Percentiles rank a stretch among this genome's conserved stretches.
These are phyloP conservation scores for Puccinia brachypodii DNA, from an alignment of 1,284 basidiomycete species.

Conservation along the genomic window DNA sequence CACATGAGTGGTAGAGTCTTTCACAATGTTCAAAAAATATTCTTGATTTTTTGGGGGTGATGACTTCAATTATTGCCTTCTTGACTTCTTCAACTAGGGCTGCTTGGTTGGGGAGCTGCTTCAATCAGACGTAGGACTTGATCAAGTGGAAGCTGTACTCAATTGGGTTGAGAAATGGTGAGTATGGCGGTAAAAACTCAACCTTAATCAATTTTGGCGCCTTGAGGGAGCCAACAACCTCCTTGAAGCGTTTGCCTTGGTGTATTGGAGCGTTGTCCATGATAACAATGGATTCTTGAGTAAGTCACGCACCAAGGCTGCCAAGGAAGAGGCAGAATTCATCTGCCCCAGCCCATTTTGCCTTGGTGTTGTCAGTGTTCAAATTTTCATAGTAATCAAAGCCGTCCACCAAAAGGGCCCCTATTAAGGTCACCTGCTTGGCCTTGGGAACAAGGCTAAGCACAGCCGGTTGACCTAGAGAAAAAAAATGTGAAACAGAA, in stretches of 20 bases:
- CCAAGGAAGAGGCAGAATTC: neutral
- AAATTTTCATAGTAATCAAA: constrained; percentile 2
- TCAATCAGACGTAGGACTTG: too few species aligned
- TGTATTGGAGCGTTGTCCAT: constrained; percentile 24
- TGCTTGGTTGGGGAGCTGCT: too few species aligned
- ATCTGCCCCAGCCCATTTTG: constrained; percentile 14
- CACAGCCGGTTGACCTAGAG: neutral
- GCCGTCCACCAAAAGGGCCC: neutral
- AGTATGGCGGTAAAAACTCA: constrained; percentile 12
- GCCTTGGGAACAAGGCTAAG: constrained; percentile 13
- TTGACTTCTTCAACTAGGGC: too few species aligned
- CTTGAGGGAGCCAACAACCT: neutral
- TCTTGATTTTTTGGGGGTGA: too few species aligned
- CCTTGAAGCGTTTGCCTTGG: neutral
- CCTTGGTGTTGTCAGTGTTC: neutral
- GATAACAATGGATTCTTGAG: neutral
- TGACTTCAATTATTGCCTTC: too few species aligned
- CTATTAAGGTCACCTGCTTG: constrained; percentile 21
- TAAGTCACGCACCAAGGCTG: neutral
- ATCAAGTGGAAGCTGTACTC: too few species aligned
- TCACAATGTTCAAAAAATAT: too few species aligned
- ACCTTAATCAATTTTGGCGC: neutral
- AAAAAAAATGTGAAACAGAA: neutral
- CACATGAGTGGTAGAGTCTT: too few species aligned
- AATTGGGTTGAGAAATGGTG: constrained; percentile 18